Evolutionary conservation across 306 rosid species (phyloP), one percentile per base, ranked within the genome.

Genomic region (Prunus fruticosa): DNA sequence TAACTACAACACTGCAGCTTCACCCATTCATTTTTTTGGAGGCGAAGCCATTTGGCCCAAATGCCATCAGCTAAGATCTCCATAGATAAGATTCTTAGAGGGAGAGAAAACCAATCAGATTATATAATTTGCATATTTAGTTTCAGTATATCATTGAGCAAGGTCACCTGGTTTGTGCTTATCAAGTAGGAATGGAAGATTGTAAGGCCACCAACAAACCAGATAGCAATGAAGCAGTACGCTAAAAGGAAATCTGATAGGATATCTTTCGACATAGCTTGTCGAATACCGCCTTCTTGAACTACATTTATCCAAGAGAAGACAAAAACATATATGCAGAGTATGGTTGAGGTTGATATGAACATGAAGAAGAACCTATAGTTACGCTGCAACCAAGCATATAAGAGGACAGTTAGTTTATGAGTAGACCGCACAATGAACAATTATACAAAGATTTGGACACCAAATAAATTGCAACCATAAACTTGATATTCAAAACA

Each of bases 121-220:
- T 69, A 69, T 19, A 18, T 28, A 51, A 50, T 27, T 28, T 71
- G 19, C 18, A 11, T 52, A 5, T 52, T 51, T 70, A 71, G 64
- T 53, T 52, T 23, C 64, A 30, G 13, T 70, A 46, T 6, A 67
- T 46, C 11, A 25, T 4, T 22, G 63, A 81, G 80, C 76, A 79
- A 34, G 68, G 52, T 82, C 70, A 92, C 98, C 98, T 95, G 97
- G 82, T 92, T 95, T 81, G 92, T 89, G 75, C 91, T 84, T 34
- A 92, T 80, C 76, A 95, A 94, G 84, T 89, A 91, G 82, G 86
- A 87, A 88, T 95, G 99, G 90, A 95, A 95, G 51, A 86, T 75
- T 45, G 97, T 84, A 64, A 95, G 99, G 85, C 99, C 99, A 60
- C 97, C 99, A 69, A 95, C 99, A 67, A 95, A 95, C 99, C 97